phyloP scores from a whole-genome alignment of 1,284 basidiomycete genomes.

The Stygiomarasmius scandens region DNA sequence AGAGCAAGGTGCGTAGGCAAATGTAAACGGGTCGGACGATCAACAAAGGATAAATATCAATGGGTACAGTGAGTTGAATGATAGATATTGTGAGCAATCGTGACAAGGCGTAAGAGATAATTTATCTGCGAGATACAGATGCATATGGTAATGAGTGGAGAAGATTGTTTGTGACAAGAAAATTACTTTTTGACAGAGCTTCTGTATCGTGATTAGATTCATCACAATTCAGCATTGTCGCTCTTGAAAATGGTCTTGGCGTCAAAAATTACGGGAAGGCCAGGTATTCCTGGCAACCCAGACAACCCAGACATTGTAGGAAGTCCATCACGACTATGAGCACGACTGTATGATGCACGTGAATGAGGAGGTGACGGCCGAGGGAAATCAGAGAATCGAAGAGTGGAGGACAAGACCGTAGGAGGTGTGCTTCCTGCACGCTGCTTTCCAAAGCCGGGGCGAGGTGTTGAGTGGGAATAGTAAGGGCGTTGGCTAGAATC shows the following conservation, averaged over 20 bases:
- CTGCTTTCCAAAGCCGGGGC: background rate
- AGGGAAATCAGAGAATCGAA: conserved; percentile 3
- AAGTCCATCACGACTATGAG: background rate
- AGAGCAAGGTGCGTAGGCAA: no score
- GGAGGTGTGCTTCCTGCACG: conserved; percentile 15
- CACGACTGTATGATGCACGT: background rate
- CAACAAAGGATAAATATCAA: no score
- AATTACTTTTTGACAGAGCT: no score
- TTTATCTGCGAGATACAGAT: no score
- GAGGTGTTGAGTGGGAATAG: background rate
- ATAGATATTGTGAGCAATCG: no score
- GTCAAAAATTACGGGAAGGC: background rate
- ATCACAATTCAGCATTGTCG: background rate
- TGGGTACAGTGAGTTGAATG: no score
- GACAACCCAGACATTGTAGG: background rate
- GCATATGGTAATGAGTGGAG: no score
- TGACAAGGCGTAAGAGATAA: no score
- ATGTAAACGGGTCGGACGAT: no score
- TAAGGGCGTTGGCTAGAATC: background rate
- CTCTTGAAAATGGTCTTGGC: background rate
- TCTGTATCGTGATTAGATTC: no score
- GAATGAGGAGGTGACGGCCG: background rate
- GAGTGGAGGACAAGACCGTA: conserved; percentile 3
- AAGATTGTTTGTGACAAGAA: no score
- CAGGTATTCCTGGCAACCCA: background rate